Evolutionary conservation across 2,329 filamentous ascomycete genomes (phyloP).

Genomic region (Aspergillus aculeatinus): DNA sequence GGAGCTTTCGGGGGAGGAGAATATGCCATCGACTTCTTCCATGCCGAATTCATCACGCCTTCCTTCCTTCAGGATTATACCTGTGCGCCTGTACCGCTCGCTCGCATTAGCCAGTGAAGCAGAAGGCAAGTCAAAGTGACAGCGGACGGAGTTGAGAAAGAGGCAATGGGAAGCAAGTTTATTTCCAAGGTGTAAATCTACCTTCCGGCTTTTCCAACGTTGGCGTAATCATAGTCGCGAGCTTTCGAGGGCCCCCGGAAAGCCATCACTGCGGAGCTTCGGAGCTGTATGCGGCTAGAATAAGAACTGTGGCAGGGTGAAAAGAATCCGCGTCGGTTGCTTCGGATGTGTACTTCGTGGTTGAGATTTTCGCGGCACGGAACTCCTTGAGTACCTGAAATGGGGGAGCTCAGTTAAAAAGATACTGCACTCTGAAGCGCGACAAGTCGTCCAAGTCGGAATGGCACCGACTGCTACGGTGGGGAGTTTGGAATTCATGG

Average conservation of each 20-base stretch:
- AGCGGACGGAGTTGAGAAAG: background rate
- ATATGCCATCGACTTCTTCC: constrained; percentile 81
- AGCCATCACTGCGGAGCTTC: constrained; percentile 32
- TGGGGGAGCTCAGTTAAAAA: background rate
- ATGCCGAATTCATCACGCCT: constrained; percentile 88
- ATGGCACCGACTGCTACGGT: constrained; percentile 14
- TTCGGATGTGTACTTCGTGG: background rate
- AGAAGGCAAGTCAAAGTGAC: background rate
- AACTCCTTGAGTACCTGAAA: background rate
- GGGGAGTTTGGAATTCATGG: constrained; percentile 24
- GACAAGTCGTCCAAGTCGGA: background rate
- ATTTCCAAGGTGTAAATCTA: constrained; percentile 24
- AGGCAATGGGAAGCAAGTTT: constrained; percentile 3
- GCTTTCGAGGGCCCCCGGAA: constrained; percentile 42
- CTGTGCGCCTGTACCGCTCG: constrained; percentile 70
- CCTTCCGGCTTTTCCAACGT: constrained; percentile 50
- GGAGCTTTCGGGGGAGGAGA: constrained; percentile 79
- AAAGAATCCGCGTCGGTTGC: background rate
- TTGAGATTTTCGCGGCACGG: background rate
- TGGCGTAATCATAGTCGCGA: constrained; percentile 50
- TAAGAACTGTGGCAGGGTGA: background rate
- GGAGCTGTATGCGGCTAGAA: constrained; percentile 11
- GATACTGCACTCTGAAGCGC: background rate
- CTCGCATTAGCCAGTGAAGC: constrained; percentile 16
- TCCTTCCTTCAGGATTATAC: constrained; percentile 76